A percentile compares a stretch with the other conserved stretches of the same genome.
Conservation (phyloP, 2,329 filamentous ascomycete genomes). For the Diatrype stigma region DNA sequence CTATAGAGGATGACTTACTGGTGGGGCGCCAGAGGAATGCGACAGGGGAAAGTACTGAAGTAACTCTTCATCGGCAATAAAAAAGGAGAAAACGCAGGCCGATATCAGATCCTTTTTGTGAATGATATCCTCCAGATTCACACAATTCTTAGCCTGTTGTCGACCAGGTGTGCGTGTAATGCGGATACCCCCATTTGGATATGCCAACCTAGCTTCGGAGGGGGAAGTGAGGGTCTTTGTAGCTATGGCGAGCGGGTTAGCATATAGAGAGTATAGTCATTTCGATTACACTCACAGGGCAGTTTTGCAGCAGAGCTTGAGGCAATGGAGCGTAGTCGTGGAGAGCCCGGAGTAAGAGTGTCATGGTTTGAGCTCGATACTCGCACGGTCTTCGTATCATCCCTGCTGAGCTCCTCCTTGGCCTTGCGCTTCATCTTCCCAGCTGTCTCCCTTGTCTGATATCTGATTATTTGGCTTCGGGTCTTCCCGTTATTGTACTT, state of each 20-base stretch:
- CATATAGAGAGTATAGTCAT: background rate
- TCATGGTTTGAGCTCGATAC: background rate
- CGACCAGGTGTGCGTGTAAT: conserved; percentile 23
- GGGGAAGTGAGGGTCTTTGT: background rate
- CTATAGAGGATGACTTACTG: conserved; percentile 8
- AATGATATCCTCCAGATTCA: conserved; percentile 18
- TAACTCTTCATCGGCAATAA: conserved; percentile 19
- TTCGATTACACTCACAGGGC: background rate
- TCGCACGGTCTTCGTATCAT: background rate
- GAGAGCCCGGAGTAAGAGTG: background rate
- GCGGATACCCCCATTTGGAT: conserved; percentile 18
- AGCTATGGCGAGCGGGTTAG: background rate
- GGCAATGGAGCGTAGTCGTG: no score
- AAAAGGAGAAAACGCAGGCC: conserved; percentile 20
- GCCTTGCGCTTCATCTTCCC: background rate
- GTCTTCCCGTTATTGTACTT: background rate
- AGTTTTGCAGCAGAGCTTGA: background rate
- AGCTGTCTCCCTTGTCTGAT: background rate
- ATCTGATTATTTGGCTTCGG: background rate
- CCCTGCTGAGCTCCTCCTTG: background rate
- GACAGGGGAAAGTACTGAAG: conserved; percentile 14
- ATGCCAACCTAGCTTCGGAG: conserved; percentile 8
- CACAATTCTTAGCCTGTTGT: conserved; percentile 16
- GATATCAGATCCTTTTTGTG: conserved; percentile 16
- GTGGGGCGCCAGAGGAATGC: conserved; percentile 9